Evolutionary conservation across 495 filamentous ascomycete species (phyloP).

Genomic region (Trichocladium uniseriatum): DNA sequence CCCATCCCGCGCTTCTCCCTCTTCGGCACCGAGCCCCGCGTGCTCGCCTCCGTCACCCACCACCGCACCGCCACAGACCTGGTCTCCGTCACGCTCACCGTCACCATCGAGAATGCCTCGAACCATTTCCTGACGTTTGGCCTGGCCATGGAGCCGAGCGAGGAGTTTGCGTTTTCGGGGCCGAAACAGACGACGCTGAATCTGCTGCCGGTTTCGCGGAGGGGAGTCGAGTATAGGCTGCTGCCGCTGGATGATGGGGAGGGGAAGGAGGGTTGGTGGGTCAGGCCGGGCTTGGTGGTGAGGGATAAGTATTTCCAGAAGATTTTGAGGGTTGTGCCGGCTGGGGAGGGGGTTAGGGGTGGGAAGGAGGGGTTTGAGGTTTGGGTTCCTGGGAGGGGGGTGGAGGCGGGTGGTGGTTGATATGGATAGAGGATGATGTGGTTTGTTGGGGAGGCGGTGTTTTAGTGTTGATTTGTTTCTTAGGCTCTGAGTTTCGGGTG

Average conservation of each 20-base stretch:
- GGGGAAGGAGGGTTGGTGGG: conserved; percentile 44
- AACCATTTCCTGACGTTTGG: conserved; percentile 89
- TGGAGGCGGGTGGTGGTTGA: conserved; percentile 31
- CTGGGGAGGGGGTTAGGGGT: conserved; percentile 55
- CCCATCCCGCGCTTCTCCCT: conserved; percentile 69
- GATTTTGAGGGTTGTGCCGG: conserved; percentile 60
- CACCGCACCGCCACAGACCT: conserved; percentile 1
- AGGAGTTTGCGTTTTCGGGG: conserved; percentile 89
- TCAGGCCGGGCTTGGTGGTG: conserved; percentile 62
- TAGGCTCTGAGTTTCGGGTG: no score
- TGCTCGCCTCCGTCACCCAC: conserved; percentile 57
- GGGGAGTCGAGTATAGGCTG: conserved; percentile 59
- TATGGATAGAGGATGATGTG: conserved; percentile 5
- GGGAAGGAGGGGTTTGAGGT: conserved; percentile 63
- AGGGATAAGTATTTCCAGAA: conserved; percentile 88
- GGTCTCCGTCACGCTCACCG: conserved; percentile 35
- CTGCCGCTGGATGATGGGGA: conserved; percentile 38
- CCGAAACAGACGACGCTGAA: conserved; percentile 69
- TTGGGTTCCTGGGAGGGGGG: conserved; percentile 43
- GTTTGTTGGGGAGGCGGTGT: conserved; percentile 5
- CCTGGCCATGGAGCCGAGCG: conserved; percentile 81
- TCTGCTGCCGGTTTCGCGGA: conserved; percentile 67
- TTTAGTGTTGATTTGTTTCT: background rate
- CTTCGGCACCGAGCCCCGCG: conserved; percentile 76
- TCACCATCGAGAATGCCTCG: conserved; percentile 89